Conservation (phyloP, 768 basidiomycete genomes). For the Mycena vulgaris region DNA sequence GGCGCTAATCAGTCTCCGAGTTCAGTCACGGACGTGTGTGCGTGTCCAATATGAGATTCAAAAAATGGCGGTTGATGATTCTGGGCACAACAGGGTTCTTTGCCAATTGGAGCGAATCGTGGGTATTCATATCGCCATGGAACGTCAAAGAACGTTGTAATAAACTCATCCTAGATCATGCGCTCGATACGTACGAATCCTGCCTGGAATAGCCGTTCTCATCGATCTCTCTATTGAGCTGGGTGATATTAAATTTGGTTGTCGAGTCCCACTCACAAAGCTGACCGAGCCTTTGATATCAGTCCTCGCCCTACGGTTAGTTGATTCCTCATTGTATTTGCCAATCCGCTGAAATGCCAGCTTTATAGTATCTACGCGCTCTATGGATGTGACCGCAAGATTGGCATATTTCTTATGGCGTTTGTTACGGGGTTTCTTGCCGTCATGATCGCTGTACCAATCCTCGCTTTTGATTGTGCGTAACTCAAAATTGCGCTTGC, state of each 20-base stretch:
- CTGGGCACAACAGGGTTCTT: constrained; percentile 29
- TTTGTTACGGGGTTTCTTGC: constrained; percentile 35
- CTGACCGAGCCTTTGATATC: background rate
- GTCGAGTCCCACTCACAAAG: background rate
- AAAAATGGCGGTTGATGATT: background rate
- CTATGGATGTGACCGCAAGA: constrained; percentile 24
- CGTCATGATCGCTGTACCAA: constrained; percentile 38
- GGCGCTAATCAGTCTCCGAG: background rate
- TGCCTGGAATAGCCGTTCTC: constrained; percentile 37
- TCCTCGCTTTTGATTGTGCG: constrained; percentile 37
- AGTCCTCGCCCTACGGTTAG: constrained; percentile 37
- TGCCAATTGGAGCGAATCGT: constrained; percentile 35
- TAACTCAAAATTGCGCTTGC: background rate
- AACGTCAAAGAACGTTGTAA: background rate
- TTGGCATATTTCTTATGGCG: constrained; percentile 22
- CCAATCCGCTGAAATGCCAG: background rate
- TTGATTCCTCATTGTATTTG: background rate
- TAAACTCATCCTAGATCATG: constrained; percentile 9
- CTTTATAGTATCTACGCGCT: constrained; percentile 28
- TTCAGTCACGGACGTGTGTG: constrained; percentile 37
- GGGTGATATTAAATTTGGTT: constrained; percentile 10
- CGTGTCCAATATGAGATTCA: background rate
- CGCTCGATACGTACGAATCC: constrained; percentile 29
- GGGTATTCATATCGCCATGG: constrained; percentile 11
- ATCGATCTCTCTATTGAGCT: constrained; percentile 36